phyloP scores from a whole-genome alignment of 768 basidiomycete species.

The Agrocybe pediades region DNA sequence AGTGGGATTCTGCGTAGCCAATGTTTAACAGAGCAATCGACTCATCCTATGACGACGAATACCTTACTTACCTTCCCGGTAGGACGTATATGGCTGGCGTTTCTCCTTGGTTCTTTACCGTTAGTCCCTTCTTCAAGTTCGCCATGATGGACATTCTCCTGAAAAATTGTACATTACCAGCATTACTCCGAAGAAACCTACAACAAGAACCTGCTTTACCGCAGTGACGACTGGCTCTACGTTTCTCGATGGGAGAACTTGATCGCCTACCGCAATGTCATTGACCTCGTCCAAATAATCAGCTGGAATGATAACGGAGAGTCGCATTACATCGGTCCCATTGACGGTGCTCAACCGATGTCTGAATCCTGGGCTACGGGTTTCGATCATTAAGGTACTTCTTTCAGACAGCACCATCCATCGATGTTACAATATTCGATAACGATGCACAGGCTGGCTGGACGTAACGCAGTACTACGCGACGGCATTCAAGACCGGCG shows the following conservation, averaged over 20 bases:
- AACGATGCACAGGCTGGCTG: neutral
- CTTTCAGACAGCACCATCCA: neutral
- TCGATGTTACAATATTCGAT: neutral
- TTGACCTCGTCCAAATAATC: constrained; percentile 50
- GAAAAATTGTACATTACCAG: constrained; percentile 12
- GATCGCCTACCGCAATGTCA: constrained; percentile 42
- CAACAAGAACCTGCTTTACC: constrained; percentile 63
- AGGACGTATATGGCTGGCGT: constrained; percentile 33
- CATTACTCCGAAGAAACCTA: constrained; percentile 53
- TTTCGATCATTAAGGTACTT: constrained; percentile 42
- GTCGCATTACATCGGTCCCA: constrained; percentile 62
- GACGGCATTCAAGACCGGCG: neutral
- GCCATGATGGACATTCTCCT: neutral
- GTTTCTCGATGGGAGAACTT: constrained; percentile 59
- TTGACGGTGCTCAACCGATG: constrained; percentile 59
- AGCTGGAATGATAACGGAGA: constrained; percentile 77
- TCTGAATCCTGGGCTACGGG: constrained; percentile 67
- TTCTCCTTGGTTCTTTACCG: constrained; percentile 65
- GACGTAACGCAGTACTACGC: neutral
- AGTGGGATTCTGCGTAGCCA: constrained; percentile 61
- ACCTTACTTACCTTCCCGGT: constrained; percentile 27
- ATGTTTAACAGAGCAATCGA: constrained; percentile 32
- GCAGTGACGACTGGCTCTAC: constrained; percentile 59
- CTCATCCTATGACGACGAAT: constrained; percentile 30
- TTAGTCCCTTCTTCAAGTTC: constrained; percentile 13